Base-by-base conservation (phyloP, 1,284 basidiomycete genomes). In the Coniophora puteana region DNA sequence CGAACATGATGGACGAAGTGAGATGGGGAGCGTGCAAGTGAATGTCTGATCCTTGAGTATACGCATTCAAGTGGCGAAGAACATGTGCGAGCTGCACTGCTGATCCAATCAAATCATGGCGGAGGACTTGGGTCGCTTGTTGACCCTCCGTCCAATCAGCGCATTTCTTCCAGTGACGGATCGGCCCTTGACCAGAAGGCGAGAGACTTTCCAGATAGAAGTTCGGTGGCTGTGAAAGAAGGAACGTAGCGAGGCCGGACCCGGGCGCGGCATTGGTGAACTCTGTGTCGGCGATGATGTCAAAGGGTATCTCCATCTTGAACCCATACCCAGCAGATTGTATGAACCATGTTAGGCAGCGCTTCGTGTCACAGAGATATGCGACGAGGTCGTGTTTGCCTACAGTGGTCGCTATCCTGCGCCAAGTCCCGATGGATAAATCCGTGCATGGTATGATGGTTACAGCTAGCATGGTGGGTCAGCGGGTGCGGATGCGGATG, bases 271-370 rank as follows among this genome's bases (percentile, higher is more conserved):
- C 61, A 45, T 77, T 72, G 20, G 68, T 63, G 59, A 86, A 80
- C 41, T 77, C 72, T 5, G 77, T 72, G 32, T 78, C 67, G 16
- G 69, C 49, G 46, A 90, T 78, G 47, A 59, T 69, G 43, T 77
- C 69, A 57, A 83, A 87, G 4, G 83, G 74, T n/a, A 89, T 72
- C 48, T 85, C 83, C 81, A 90, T 89, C 61, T 89, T 89, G 71
- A 88, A 89, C 26, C 82, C 77, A 49, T 73, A 74, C 21, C 83
- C 84, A 1, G 65, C 69, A 13, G 82, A 83, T 31, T 80, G 75
- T 47, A 90, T 80, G 60, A 83, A 89, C 87, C 87, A 90, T 2
- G 74, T 77, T 31, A 90, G 63, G 51, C 74, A 80, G 27, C 72
- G 76, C 50, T 74, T 80, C 35, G 61, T 49, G 25, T 87, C 80